These are phyloP conservation scores for Coemansia sp. DNA, from an alignment of 192 early-diverging fungal genomes.

Conservation along the genomic window DNA sequence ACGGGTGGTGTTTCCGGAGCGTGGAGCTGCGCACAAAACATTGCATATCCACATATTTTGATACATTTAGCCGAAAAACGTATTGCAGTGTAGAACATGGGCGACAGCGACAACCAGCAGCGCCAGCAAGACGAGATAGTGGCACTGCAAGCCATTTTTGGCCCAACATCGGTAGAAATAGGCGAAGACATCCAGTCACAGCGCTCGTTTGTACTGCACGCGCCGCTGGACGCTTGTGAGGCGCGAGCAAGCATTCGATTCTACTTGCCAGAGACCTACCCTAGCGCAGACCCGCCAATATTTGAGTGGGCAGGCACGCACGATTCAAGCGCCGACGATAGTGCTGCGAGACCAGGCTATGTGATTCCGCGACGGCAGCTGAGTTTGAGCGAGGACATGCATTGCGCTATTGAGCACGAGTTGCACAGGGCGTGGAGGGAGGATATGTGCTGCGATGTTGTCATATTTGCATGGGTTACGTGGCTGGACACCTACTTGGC, in stretches of 20 bases:
- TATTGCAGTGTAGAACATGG: slow-evolving; percentile 2
- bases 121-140: slow-evolving; percentile 51
- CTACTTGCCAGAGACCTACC: slow-evolving; percentile 45
- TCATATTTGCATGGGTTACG: slow-evolving; percentile 41
- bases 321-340: slow-evolving; percentile 6
- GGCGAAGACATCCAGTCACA: neutral
- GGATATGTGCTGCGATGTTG: slow-evolving; percentile 36
- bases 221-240: slow-evolving; percentile 23
- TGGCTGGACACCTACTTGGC: slow-evolving; percentile 42
- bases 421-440: slow-evolving; percentile 24
- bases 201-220: slow-evolving; percentile 31
- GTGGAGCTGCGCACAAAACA: neutral
- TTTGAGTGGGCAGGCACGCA: slow-evolving; percentile 46
- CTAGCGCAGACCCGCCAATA: slow-evolving; percentile 31
- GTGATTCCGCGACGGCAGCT: slow-evolving; percentile 31
- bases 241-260: slow-evolving; percentile 33
- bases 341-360: slow-evolving; percentile 5
- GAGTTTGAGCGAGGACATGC: slow-evolving; percentile 23
- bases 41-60: too few relatives aligned
- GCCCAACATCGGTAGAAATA: slow-evolving; percentile 31
- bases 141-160: slow-evolving; percentile 50
- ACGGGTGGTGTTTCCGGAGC: neutral
- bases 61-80: too few relatives aligned
- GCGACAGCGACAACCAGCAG: slow-evolving; percentile 33
- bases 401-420: slow-evolving; percentile 10